Conservation (phyloP, 768 basidiomycete genomes). For the Psilocybe tampanensis region DNA sequence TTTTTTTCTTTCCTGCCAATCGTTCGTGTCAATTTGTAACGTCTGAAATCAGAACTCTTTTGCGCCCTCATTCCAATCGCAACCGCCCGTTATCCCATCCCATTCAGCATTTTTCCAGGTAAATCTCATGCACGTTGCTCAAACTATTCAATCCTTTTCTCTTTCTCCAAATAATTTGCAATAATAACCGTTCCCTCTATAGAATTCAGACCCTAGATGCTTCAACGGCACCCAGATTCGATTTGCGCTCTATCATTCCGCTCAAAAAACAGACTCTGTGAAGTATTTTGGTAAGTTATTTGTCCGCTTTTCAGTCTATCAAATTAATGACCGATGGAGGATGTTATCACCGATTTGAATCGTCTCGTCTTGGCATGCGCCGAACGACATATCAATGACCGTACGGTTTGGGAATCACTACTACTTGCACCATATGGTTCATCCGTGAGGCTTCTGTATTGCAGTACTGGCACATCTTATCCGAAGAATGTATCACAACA, state of each 20-base stretch:
- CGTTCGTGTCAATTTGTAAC: background rate
- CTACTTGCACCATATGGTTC: slow-evolving; percentile 2
- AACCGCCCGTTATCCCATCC: background rate
- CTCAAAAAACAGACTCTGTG: background rate
- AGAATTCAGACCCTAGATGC: background rate
- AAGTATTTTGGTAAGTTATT: background rate
- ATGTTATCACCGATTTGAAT: slow-evolving; percentile 1
- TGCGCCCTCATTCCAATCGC: background rate
- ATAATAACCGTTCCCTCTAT: background rate
- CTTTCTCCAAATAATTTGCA: no score
- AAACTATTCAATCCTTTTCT: no score
- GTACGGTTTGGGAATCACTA: background rate
- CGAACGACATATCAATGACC: background rate
- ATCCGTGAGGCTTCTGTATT: background rate
- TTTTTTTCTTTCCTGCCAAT: background rate
- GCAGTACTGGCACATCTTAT: background rate
- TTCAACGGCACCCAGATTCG: no score
- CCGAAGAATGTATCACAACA: background rate
- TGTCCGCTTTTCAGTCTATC: background rate
- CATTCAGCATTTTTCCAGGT: background rate
- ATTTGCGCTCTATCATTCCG: no score
- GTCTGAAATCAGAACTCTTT: background rate
- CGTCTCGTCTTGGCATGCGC: background rate
- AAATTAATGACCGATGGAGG: slow-evolving; percentile 1
- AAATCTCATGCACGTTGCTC: no score